These are phyloP conservation scores for Endotrypanum monterogeii DNA, from an alignment of 208 protist species.

Conservation along the genomic window DNA sequence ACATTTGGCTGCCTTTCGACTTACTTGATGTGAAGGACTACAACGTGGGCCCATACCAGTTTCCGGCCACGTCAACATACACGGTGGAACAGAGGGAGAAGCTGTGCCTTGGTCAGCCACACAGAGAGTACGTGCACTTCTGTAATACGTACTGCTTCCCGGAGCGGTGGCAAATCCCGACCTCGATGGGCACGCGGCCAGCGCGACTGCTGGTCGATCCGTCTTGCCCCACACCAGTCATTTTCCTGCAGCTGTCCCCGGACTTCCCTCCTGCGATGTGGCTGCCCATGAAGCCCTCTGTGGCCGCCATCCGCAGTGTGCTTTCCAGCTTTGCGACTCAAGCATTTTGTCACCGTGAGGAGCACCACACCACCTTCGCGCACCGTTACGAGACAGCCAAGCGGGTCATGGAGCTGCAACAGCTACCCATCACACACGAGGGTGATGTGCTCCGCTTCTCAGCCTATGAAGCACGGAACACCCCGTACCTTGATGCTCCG, in stretches of 20 bases:
- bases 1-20: slow-evolving; percentile 83
- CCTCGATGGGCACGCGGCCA: slow-evolving; percentile 81
- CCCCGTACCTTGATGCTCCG: slow-evolving; percentile 70
- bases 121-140: slow-evolving; percentile 91
- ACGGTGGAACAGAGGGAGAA: slow-evolving; percentile 51
- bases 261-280: slow-evolving; percentile 91
- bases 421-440: slow-evolving; percentile 42
- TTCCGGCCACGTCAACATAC: slow-evolving; percentile 69
- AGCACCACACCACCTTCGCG: slow-evolving; percentile 73
- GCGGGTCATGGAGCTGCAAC: slow-evolving; percentile 72
- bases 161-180: slow-evolving; percentile 81
- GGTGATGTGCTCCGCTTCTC: slow-evolving; percentile 83
- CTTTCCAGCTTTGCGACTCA: slow-evolving; percentile 82
- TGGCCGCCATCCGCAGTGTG: slow-evolving; percentile 77
- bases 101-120: slow-evolving; percentile 67
- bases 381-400: slow-evolving; percentile 55
- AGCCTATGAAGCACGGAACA: slow-evolving; percentile 79
- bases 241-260: slow-evolving; percentile 85
- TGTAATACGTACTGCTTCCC: slow-evolving; percentile 89
- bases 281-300: slow-evolving; percentile 84
- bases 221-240: slow-evolving; percentile 43
- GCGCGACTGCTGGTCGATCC: slow-evolving; percentile 78
- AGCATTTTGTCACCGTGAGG: slow-evolving; percentile 73
- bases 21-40: slow-evolving; percentile 74
- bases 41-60: slow-evolving; percentile 63